phyloP scores from a whole-genome alignment of 305 asterid species.

The Solanum hybrid region DNA sequence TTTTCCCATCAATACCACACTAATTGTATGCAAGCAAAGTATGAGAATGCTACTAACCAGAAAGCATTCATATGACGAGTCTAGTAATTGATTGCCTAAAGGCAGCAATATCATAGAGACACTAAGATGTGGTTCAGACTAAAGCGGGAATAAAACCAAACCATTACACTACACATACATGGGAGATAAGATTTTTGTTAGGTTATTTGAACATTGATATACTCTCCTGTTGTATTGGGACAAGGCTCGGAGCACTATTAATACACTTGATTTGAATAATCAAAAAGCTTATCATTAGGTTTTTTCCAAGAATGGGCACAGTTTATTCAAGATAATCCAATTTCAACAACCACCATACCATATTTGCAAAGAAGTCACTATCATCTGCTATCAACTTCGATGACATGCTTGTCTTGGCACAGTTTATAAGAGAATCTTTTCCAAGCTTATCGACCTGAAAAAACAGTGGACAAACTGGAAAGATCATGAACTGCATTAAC shows the following conservation, averaged over 20 bases:
- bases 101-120: neutral
- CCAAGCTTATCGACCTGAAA: slow-evolving; percentile 87
- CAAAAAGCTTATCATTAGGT: neutral
- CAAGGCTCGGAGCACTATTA: neutral
- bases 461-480: neutral
- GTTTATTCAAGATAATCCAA: slow-evolving; percentile 3
- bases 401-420: slow-evolving; percentile 99
- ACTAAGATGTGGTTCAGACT: neutral
- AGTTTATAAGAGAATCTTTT: slow-evolving; percentile 74
- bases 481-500: neutral
- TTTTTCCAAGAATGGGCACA: neutral
- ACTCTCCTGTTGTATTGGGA: neutral
- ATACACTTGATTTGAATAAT: neutral
- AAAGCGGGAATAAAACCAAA: neutral
- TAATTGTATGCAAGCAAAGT: neutral
- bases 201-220: neutral
- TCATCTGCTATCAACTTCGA: slow-evolving; percentile 84
- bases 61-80: neutral
- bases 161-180: neutral
- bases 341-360: slow-evolving; percentile 42
- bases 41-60: neutral
- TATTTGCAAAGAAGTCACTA: slow-evolving; percentile 76
- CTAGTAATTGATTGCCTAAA: neutral
- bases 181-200: neutral
- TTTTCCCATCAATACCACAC: neutral